Evolutionary conservation across 441 rosid species (phyloP).

Genomic region (Arabidopsis lyrata): DNA sequence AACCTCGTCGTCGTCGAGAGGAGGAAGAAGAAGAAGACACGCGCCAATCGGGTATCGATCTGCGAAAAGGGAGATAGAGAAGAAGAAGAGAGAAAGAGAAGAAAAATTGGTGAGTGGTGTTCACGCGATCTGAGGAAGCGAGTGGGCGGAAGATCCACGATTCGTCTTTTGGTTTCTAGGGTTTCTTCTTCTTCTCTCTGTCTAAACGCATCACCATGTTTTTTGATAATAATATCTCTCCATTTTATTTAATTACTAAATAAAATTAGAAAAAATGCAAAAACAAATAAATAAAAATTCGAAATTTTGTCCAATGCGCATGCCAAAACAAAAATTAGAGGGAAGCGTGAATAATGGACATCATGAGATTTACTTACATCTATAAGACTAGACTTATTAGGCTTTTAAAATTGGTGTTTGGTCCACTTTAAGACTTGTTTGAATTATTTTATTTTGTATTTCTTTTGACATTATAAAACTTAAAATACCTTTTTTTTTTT

Average conservation of each 20-base stretch:
- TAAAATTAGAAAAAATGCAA: background rate
- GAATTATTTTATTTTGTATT: too few relatives aligned
- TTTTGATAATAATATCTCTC: background rate
- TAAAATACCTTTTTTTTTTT: too few relatives aligned
- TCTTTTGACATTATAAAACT: too few relatives aligned
- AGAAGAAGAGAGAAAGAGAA: constrained; percentile 22
- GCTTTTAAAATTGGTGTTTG: constrained; percentile 26
- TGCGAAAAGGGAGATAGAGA: constrained; percentile 8
- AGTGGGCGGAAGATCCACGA: constrained; percentile 43
- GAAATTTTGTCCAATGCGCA: constrained; percentile 26
- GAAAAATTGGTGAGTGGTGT: constrained; percentile 31
- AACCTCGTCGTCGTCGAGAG: constrained; percentile 23
- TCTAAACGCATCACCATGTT: constrained; percentile 25
- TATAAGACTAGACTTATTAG: constrained; percentile 14
- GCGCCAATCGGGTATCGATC: constrained; percentile 47
- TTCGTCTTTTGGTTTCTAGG: constrained; percentile 30
- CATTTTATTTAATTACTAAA: background rate
- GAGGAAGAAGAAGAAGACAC: constrained; percentile 27
- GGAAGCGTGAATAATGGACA: constrained; percentile 32
- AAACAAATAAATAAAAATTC: background rate
- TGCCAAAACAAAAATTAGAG: constrained; percentile 35
- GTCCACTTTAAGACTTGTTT: background rate
- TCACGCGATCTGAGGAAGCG: constrained; percentile 48
- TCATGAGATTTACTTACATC: constrained; percentile 8
- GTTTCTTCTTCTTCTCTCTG: constrained; percentile 35